A percentile compares a stretch with the other conserved stretches of the same genome.
These are phyloP conservation scores for Exophiala sideris DNA, from an alignment of 2,329 filamentous ascomycete genomes.

Conservation along the genomic window DNA sequence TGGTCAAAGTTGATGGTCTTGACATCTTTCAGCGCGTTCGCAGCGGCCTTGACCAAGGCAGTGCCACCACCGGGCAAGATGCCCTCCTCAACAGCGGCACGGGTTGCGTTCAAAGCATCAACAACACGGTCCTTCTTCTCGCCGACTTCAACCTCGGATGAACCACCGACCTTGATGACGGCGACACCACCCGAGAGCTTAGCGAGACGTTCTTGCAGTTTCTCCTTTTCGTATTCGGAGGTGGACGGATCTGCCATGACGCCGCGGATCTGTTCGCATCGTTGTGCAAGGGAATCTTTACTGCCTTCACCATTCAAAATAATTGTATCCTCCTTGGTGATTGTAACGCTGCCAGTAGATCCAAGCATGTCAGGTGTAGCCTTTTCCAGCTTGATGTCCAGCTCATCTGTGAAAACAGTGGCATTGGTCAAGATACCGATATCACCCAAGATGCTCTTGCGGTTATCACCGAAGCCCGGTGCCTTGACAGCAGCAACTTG, in stretches of 20 bases:
- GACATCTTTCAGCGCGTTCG: constrained; percentile 76
- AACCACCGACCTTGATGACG: constrained; percentile 97
- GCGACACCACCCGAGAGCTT: constrained; percentile 99
- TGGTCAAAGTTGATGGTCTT: constrained; percentile 97
- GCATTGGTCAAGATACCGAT: constrained; percentile 93
- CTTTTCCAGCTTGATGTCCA: constrained; percentile 99
- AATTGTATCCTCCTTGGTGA: constrained; percentile 99
- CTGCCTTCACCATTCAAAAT: constrained; percentile 93
- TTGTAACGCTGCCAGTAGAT: constrained; percentile 95
- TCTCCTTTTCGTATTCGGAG: constrained; percentile 99
- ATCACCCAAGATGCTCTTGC: constrained; percentile 98
- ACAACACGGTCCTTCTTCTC: constrained; percentile 99
- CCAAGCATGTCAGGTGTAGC: constrained; percentile 92
- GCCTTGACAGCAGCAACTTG: constrained; percentile 99
- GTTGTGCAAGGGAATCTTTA: constrained; percentile 90
- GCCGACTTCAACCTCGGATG: constrained; percentile 96
- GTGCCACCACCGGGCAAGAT: constrained; percentile 98
- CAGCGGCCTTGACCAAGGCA: constrained; percentile 92
- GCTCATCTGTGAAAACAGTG: constrained; percentile 96
- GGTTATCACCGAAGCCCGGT: constrained; percentile 98
- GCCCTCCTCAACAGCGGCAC: constrained; percentile 96
- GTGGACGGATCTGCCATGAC: constrained; percentile 92
- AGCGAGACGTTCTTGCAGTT: constrained; percentile 98
- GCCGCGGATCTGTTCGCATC: constrained; percentile 98
- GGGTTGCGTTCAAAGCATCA: constrained; percentile 95